These are phyloP conservation scores for Dissophora ornata DNA, from an alignment of 192 early-diverging fungal genomes.

Conservation along the genomic window DNA sequence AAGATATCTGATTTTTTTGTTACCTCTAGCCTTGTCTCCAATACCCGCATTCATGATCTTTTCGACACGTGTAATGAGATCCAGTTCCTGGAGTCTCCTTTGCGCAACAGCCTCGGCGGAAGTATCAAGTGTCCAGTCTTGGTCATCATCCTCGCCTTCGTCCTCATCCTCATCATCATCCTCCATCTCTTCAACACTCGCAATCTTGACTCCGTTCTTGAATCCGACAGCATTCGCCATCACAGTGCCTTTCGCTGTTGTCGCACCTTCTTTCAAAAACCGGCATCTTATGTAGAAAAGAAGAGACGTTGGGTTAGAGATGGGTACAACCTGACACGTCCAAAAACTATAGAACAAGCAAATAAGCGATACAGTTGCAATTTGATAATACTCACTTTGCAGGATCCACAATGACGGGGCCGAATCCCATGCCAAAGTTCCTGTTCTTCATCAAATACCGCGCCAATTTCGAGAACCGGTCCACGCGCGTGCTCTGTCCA, in stretches of 20 bases:
- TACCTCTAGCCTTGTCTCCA: constrained; percentile 50
- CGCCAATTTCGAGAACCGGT: constrained; percentile 60
- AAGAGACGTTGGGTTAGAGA: too few relatives aligned
- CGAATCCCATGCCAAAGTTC: constrained; percentile 43
- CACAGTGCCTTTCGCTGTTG: constrained; percentile 54
- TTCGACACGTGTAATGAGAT: constrained; percentile 48
- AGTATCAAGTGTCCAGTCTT: constrained; percentile 87
- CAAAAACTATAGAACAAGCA: too few relatives aligned
- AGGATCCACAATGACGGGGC: constrained; percentile 13
- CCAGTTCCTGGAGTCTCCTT: constrained; percentile 73
- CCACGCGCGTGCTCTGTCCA: constrained; percentile 57
- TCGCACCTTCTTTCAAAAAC: constrained; percentile 83
- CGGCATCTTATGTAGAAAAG: constrained; percentile 25
- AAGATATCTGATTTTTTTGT: too few relatives aligned
- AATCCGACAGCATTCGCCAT: constrained; percentile 63
- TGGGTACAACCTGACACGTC: neutral
- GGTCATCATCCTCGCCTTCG: constrained; percentile 66
- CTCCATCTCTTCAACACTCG: constrained; percentile 24
- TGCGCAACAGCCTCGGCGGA: constrained; percentile 81
- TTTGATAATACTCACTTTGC: constrained; percentile 34
- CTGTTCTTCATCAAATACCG: constrained; percentile 43
- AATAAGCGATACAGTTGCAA: too few relatives aligned
- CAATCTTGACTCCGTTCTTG: constrained; percentile 58
- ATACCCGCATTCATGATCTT: constrained; percentile 50
- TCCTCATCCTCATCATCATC: constrained; percentile 55